A percentile compares a stretch with the other conserved stretches of the same genome.
These are phyloP conservation scores for Hanseniaspora mollemarum DNA, from an alignment of 805 yeast genomes.

Conservation along the genomic window DNA sequence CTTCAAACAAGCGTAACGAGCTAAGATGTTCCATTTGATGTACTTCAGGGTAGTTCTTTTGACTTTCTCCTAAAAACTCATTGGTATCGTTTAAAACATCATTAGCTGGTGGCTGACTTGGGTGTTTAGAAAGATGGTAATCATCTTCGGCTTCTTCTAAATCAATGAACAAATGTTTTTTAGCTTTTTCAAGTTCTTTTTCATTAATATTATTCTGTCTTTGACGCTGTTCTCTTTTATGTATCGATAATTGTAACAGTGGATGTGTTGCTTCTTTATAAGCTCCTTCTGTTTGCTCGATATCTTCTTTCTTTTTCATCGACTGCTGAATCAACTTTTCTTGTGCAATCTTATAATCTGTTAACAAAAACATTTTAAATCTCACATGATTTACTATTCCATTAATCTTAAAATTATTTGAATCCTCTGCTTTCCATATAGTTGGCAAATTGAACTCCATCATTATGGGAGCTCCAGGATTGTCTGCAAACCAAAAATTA, in stretches of 20 bases:
- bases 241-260: constrained; percentile 2
- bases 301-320: background rate
- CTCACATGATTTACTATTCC: constrained; percentile 5
- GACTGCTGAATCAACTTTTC: constrained; percentile 9
- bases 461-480: constrained; percentile 16
- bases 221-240: constrained; percentile 9
- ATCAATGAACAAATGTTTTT: constrained; percentile 12
- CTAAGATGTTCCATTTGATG: background rate
- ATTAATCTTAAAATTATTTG: background rate
- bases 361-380: constrained; percentile 14
- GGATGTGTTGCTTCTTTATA: constrained; percentile 4
- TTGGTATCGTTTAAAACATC: background rate
- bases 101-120: background rate
- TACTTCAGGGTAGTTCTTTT: constrained; percentile 6
- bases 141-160: constrained; percentile 5
- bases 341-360: constrained; percentile 12
- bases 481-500: constrained; percentile 16
- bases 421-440: constrained; percentile 5
- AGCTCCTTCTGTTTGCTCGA: background rate
- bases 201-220: background rate
- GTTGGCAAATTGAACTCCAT: constrained; percentile 11
- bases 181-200: background rate
- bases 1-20: constrained; percentile 3
- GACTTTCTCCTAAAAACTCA: constrained; percentile 3
- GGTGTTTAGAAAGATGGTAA: background rate